These are phyloP conservation scores for Nakazawaea wyomingensis DNA, from an alignment of 805 yeast species.

Conservation along the genomic window DNA sequence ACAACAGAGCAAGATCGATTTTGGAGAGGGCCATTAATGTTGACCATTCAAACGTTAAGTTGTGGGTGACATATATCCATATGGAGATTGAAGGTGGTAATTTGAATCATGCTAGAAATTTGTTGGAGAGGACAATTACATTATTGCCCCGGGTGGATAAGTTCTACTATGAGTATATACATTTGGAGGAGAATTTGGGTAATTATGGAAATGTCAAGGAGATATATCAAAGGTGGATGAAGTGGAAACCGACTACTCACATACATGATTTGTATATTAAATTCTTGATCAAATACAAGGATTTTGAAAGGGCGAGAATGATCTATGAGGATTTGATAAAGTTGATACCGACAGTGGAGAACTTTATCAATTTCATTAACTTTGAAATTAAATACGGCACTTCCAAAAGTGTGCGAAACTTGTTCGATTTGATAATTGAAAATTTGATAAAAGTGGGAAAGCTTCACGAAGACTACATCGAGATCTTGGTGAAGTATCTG, in stretches of 20 bases:
- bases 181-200: slow-evolving; percentile 74
- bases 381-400: slow-evolving; percentile 58
- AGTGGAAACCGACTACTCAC: slow-evolving; percentile 58
- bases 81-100: slow-evolving; percentile 67
- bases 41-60: slow-evolving; percentile 66
- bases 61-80: slow-evolving; percentile 84
- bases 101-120: slow-evolving; percentile 83
- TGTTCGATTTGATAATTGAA: slow-evolving; percentile 66
- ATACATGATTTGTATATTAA: slow-evolving; percentile 76
- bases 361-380: slow-evolving; percentile 73
- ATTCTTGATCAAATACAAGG: slow-evolving; percentile 62
- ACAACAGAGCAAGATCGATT: slow-evolving; percentile 74
- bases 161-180: slow-evolving; percentile 79
- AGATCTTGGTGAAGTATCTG: slow-evolving; percentile 51
- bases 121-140: slow-evolving; percentile 72
- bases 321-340: slow-evolving; percentile 54
- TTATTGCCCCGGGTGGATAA: slow-evolving; percentile 76
- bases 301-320: slow-evolving; percentile 47
- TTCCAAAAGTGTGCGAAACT: slow-evolving; percentile 46
- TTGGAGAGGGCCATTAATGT: slow-evolving; percentile 84
- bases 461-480: slow-evolving; percentile 30
- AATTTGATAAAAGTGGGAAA: slow-evolving; percentile 28
- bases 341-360: slow-evolving; percentile 43
- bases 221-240: slow-evolving; percentile 75
- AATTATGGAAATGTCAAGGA: slow-evolving; percentile 56